Evolutionary conservation across 306 rosid genomes (phyloP).

Genomic region (Crotalaria pallida): DNA sequence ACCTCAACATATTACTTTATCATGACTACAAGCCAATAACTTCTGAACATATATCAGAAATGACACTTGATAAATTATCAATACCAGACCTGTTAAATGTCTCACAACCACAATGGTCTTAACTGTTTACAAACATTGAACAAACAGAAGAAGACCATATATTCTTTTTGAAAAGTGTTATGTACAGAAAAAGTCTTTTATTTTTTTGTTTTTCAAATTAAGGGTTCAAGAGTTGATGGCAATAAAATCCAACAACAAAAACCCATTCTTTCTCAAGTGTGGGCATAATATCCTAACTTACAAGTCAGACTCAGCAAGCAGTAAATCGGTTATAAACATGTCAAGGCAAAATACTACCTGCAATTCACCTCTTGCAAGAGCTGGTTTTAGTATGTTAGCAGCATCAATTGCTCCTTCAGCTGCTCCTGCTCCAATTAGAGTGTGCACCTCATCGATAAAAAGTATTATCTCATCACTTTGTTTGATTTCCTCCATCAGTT

Average conservation of each 20-base stretch:
- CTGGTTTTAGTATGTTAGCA: conserved; percentile 92
- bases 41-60: background rate
- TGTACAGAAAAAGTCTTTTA: background rate
- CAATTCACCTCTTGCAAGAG: conserved; percentile 98
- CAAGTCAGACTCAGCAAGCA: background rate
- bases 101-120: background rate
- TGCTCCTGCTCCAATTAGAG: conserved; percentile 98
- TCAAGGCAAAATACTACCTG: conserved; percentile 51
- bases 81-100: background rate
- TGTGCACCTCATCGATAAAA: conserved; percentile 97
- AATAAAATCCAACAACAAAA: conserved; percentile 5
- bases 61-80: background rate
- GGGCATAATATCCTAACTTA: background rate
- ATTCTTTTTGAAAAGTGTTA: background rate
- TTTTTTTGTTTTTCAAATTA: background rate
- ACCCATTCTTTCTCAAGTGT: background rate
- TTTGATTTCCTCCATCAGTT: conserved; percentile 96
- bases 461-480: conserved; percentile 98
- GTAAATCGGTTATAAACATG: background rate
- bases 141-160: background rate
- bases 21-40: background rate
- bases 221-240: background rate
- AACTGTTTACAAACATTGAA: background rate
- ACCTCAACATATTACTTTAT: background rate
- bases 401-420: conserved; percentile 99